Conservation (phyloP, 495 filamentous ascomycete genomes). For the Aspergillus sclerotiicarbonarius region DNA sequence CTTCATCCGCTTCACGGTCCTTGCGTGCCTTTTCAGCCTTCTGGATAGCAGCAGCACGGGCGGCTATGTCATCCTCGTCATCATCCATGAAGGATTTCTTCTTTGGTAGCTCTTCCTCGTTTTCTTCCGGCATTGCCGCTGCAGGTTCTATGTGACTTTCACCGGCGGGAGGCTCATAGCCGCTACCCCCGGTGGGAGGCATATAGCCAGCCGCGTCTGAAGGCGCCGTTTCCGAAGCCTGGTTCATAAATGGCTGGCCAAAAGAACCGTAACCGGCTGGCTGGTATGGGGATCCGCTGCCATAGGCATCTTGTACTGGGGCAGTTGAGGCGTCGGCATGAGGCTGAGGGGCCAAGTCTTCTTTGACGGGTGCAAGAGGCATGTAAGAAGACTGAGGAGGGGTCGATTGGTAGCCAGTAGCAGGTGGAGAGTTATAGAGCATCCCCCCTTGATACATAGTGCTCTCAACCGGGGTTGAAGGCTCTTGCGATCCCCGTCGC, state of each 20-base stretch:
- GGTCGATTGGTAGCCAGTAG: slow-evolving; percentile 44
- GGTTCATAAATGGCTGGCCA: slow-evolving; percentile 16
- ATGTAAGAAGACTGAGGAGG: slow-evolving; percentile 50
- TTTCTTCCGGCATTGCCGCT: slow-evolving; percentile 33
- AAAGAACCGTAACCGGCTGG: slow-evolving; percentile 20
- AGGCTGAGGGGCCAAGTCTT: slow-evolving; percentile 34
- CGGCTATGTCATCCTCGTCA: slow-evolving; percentile 51
- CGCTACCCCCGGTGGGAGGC: slow-evolving; percentile 23
- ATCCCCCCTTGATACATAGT: slow-evolving; percentile 28
- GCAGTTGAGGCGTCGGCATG: slow-evolving; percentile 20
- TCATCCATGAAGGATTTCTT: slow-evolving; percentile 81
- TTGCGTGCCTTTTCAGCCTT: slow-evolving; percentile 52
- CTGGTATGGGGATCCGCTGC: slow-evolving; percentile 27
- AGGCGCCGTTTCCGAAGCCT: not conserved
- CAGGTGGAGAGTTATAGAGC: slow-evolving; percentile 37
- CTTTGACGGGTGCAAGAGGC: slow-evolving; percentile 47
- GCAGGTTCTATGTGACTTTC: slow-evolving; percentile 23
- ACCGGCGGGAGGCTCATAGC: slow-evolving; percentile 40
- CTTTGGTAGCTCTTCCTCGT: slow-evolving; percentile 62
- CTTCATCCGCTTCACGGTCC: slow-evolving; percentile 62
- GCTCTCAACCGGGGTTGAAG: slow-evolving; percentile 35
- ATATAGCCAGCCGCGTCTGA: slow-evolving; percentile 23
- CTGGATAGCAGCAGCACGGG: slow-evolving; percentile 53
- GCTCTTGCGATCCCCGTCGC: slow-evolving; percentile 43
- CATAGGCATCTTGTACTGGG: slow-evolving; percentile 21